Evolutionary conservation across 2,329 filamentous ascomycete species (phyloP), one percentile per base, ranked within the genome.

Genomic region (Myriosclerotinia scirpicola): DNA sequence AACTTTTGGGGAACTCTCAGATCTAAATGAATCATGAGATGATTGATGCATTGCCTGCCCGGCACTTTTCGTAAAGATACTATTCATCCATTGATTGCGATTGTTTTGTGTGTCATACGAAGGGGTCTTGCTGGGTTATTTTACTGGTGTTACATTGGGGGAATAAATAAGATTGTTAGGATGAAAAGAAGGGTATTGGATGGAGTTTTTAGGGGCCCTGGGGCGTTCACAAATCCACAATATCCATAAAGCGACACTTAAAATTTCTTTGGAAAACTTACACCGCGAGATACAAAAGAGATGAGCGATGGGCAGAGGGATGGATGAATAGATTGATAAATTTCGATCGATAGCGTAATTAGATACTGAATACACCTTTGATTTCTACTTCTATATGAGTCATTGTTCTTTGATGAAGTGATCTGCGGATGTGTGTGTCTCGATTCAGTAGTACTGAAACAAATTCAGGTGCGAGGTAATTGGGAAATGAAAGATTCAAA

Each of bases 1-100:
- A n/a, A n/a, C 11, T 22, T 15, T 38, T 3, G 34, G 34, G 20
- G 15, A 22, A 5, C 34, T n/a, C 12, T 8, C 6, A 11, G 1
- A 40, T 22, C 11, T 22, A 40, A 40, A 44, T 30, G 55, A 30
- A 20, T 30, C n/a, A 30, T 20, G 22, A 20, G 14, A 58, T 34
- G 38, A 4, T 58, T 34, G 30, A 34, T 44, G 2, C 38, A 58
- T 58, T 58, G 38, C 55, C 55, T 58, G 55, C 55, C 55, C 55
- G 38, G 55, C 14, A 58, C 55, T 44, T 30, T 38, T 58, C 55
- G n/a, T 58, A 22, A 15, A 22, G 34, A 26, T 38, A 38, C 2
- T 8, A 14, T 2, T 48, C 44, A 26, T 38, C 15, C 30, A 38
- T 20, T 52, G 58, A 17, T 9, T 40, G 58, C 20, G 44, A 61